A percentile compares a stretch with the other conserved stretches of the same genome.
phyloP scores from a whole-genome alignment of 768 basidiomycete species.

The Termitomyces sp. region DNA sequence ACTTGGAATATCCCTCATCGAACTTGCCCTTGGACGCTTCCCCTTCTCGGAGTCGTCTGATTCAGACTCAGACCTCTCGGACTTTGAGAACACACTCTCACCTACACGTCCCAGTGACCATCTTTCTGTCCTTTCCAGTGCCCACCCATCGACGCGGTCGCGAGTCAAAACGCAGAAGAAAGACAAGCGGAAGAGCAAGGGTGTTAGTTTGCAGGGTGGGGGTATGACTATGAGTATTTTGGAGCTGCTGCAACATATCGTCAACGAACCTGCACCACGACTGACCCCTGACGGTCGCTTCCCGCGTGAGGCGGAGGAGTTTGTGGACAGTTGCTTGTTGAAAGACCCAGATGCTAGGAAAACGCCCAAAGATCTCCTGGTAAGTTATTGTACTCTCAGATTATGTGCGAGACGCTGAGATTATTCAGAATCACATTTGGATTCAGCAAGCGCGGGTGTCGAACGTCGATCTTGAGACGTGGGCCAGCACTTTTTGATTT shows the following conservation, averaged over 20 bases:
- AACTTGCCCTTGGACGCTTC: conserved; percentile 94
- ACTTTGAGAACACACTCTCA: conserved; percentile 77
- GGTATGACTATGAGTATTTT: conserved; percentile 98
- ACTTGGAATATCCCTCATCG: conserved; percentile 93
- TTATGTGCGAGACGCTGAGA: background rate
- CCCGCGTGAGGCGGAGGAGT: conserved; percentile 72
- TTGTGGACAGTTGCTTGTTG: conserved; percentile 84
- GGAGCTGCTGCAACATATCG: conserved; percentile 95
- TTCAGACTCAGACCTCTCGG: conserved; percentile 76
- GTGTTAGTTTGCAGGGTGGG: conserved; percentile 90
- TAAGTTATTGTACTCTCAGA: conserved; percentile 29
- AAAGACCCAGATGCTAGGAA: conserved; percentile 84
- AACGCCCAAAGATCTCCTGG: conserved; percentile 85
- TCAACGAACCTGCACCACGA: conserved; percentile 94
- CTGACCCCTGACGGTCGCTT: conserved; percentile 68
- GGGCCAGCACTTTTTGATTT: conserved; percentile 66
- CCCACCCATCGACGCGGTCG: conserved; percentile 30
- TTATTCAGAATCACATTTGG: conserved; percentile 64
- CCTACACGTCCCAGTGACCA: conserved; percentile 50
- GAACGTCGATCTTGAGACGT: conserved; percentile 69
- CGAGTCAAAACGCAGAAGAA: conserved; percentile 51
- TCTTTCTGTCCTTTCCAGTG: conserved; percentile 30
- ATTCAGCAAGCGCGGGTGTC: conserved; percentile 57
- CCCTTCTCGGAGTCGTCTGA: conserved; percentile 85
- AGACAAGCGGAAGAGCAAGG: conserved; percentile 84